A percentile compares a stretch with the other conserved stretches of the same genome.
Evolutionary conservation across 2,329 filamentous ascomycete species (phyloP).

Genomic region (Fusarium mundagurra): DNA sequence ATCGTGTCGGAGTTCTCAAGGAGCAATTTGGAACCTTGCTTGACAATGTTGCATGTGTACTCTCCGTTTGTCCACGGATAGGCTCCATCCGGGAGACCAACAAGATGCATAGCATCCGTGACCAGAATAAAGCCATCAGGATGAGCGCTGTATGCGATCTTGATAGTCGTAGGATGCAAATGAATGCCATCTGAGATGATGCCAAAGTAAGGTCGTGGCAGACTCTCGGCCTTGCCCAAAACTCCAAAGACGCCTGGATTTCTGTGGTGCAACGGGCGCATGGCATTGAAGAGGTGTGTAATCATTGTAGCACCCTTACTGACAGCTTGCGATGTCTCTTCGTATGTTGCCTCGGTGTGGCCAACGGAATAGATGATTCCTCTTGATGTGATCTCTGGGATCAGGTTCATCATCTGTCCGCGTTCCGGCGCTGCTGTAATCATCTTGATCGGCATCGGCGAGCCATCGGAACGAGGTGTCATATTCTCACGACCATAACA

Average conservation of each 20-base stretch:
- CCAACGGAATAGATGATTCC: constrained; percentile 84
- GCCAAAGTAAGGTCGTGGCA: constrained; percentile 79
- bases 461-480: constrained; percentile 47
- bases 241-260: constrained; percentile 92
- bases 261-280: constrained; percentile 89
- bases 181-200: constrained; percentile 93
- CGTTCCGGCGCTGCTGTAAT: constrained; percentile 88
- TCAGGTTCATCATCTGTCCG: constrained; percentile 74
- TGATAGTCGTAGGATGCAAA: constrained; percentile 86
- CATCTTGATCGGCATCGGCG: constrained; percentile 70
- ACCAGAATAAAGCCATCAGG: constrained; percentile 87
- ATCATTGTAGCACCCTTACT: constrained; percentile 86
- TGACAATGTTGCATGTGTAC: constrained; percentile 67
- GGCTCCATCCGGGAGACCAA: constrained; percentile 82
- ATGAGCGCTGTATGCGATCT: constrained; percentile 88
- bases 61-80: constrained; percentile 87
- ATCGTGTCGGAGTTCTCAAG: constrained; percentile 83
- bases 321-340: constrained; percentile 78
- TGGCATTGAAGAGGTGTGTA: constrained; percentile 93
- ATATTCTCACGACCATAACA: constrained; percentile 82
- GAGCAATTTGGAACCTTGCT: constrained; percentile 76
- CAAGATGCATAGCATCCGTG: constrained; percentile 90
- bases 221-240: constrained; percentile 71
- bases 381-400: constrained; percentile 70
- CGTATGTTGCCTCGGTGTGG: constrained; percentile 88